Base-by-base conservation (phyloP, 345 rosid genomes). In the Conringia planisiliqua region DNA sequence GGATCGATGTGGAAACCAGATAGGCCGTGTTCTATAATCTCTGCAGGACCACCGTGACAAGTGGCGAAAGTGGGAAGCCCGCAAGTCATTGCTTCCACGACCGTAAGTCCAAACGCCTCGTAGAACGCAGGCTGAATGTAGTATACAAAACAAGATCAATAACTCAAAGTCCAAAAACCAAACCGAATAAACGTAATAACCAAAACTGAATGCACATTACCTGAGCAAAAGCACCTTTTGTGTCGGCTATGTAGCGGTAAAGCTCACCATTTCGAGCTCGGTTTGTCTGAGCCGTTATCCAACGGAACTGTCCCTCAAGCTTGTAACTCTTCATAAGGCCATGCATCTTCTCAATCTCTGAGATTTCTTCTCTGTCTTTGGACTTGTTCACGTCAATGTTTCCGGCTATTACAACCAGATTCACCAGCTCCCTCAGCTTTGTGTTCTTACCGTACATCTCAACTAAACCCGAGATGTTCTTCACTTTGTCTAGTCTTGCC, bases 1-100 rank as follows among this genome's bases (percentile, higher is more conserved):
- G 99, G 99, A 83, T 96, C 99, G 30, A 96, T 87, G 75, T 96
- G 97, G 76, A 84, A 96, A 60, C 99, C 99, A 0, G 99, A 92
- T 9, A 77, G 30, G 42, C 94, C 96, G 7, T 90, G 67, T 77
- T 87, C 96, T 26, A 96, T 90, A 58, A 96, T 90, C 86, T 96
- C 99, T 4, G 99, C 95, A 1, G 99, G 99, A 55, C 98, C 99
- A 73, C 99, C 99, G 48, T 92, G 97, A 72, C 85, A 72, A 43
- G 98, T 96, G 61, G 99, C 99, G 54, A 96, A 88, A 48, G 95
- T 90, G 24, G 99, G 99, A 66, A 96, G 97, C 33, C 92, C 98
- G 50, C 90, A 89, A n/a, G 96, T 92, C 99, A 96, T 96, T 70
- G 97, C 94, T 83, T 96, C 97, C 74, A 89, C 90, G 13, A 96